A percentile compares a stretch with the other conserved stretches of the same genome.
phyloP scores from a whole-genome alignment of 2,329 filamentous ascomycete genomes.

The Trichoderma guizhouense region DNA sequence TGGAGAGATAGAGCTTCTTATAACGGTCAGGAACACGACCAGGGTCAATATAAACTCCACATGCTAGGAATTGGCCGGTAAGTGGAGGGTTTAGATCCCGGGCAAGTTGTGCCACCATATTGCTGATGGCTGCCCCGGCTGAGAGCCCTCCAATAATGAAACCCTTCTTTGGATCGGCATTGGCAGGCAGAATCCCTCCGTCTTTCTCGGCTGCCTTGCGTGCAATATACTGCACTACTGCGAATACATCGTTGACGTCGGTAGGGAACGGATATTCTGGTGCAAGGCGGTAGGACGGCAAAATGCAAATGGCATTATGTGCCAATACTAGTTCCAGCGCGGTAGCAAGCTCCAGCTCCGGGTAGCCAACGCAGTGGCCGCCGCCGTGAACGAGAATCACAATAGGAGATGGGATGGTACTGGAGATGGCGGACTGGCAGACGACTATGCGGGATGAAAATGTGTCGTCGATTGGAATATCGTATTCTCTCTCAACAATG shows the following conservation, averaged over 20 bases:
- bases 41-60: neutral
- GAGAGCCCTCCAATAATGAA: neutral
- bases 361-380: neutral
- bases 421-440: neutral
- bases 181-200: neutral
- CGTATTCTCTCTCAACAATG: neutral
- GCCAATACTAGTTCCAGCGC: neutral
- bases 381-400: neutral
- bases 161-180: neutral
- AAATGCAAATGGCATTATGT: neutral
- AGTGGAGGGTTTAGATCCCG: neutral
- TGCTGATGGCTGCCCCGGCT: neutral
- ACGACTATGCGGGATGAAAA: neutral
- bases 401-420: neutral
- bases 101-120: neutral
- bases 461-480: neutral
- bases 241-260: neutral
- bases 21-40: neutral
- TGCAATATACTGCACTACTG: neutral
- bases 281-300: neutral
- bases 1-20: neutral
- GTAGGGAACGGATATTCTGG: neutral
- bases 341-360: neutral
- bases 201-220: neutral
- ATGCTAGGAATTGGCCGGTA: neutral